Conservation (phyloP, 148 eudicot genomes). For the Fagopyrum esculentum region DNA sequence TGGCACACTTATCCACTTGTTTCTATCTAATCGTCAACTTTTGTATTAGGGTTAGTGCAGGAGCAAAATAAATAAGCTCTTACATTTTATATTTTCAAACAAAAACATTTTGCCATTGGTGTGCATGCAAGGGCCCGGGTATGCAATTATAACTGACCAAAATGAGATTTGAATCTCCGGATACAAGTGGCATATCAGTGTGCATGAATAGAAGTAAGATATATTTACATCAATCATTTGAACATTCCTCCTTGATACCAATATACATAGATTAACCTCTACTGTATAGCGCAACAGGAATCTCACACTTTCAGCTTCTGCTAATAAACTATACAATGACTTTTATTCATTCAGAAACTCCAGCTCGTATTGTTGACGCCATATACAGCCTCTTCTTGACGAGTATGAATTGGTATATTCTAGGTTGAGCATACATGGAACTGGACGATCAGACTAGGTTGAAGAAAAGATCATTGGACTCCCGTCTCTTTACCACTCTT, state of each 20-base stretch:
- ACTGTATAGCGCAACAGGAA: not conserved
- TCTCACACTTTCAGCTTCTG: conserved; percentile 8
- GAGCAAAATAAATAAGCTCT: too few relatives aligned
- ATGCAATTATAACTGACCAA: not conserved
- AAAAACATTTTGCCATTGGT: not conserved
- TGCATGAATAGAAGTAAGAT: not conserved
- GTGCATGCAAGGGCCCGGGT: not conserved
- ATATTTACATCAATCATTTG: conserved; percentile 3
- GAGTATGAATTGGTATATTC: not conserved
- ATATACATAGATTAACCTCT: not conserved
- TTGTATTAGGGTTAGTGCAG: not conserved
- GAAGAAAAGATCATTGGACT: not conserved
- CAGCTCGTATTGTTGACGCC: not conserved
- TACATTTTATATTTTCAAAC: not conserved
- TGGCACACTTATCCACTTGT: too few relatives aligned
- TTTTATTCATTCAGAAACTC: not conserved
- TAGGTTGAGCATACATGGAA: not conserved
- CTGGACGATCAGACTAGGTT: not conserved
- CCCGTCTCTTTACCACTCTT: not conserved
- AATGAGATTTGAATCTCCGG: conserved; percentile 1
- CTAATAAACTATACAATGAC: conserved; percentile 3
- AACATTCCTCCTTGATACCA: not conserved
- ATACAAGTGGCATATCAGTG: conserved; percentile 3
- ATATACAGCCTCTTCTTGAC: conserved; percentile 2
- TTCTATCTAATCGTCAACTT: not conserved